Percentiles rank a stretch among this genome's conserved stretches.
These are phyloP conservation scores for Dendrocalamus latiflorus DNA, from an alignment of 202 grass and related monocot species.

Conservation along the genomic window DNA sequence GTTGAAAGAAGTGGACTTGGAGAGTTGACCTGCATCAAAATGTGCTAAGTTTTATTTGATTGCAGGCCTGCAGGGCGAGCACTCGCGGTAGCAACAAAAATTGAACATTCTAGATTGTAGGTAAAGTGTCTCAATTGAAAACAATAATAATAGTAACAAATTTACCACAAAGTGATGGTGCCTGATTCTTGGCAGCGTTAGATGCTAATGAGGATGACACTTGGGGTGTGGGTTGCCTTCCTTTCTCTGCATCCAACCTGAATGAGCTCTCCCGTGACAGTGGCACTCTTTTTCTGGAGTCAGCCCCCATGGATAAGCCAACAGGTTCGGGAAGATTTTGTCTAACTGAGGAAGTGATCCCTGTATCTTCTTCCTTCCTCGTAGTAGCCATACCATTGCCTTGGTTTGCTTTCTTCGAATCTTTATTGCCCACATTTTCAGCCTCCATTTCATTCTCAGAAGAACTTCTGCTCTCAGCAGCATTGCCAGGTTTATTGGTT, in stretches of 20 bases:
- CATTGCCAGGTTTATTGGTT: constrained; percentile 20
- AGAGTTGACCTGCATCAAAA: constrained; percentile 57
- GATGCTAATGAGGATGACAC: constrained; percentile 10
- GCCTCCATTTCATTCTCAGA: constrained; percentile 30
- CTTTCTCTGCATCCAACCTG: constrained; percentile 32
- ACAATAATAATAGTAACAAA: constrained; percentile 26
- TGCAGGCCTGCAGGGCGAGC: constrained; percentile 16
- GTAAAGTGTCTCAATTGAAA: constrained; percentile 18
- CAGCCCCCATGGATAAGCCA: background rate
- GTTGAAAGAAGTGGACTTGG: constrained; percentile 78
- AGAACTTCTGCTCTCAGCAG: constrained; percentile 17
- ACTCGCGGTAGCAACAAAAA: background rate
- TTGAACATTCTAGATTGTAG: constrained; percentile 4
- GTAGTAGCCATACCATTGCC: constrained; percentile 30
- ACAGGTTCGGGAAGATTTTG: constrained; percentile 22
- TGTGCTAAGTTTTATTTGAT: constrained; percentile 18
- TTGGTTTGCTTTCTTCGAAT: constrained; percentile 24
- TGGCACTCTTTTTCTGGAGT: constrained; percentile 31
- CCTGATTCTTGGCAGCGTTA: constrained; percentile 31
- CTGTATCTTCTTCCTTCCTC: constrained; percentile 45
- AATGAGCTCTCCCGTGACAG: constrained; percentile 29
- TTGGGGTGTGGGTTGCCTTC: constrained; percentile 24
- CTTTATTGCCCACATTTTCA: constrained; percentile 32
- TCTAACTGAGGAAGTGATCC: constrained; percentile 7
- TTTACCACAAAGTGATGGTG: constrained; percentile 37